Conservation (phyloP, 2,329 filamentous ascomycete genomes). For the Talaromyces islandicus region DNA sequence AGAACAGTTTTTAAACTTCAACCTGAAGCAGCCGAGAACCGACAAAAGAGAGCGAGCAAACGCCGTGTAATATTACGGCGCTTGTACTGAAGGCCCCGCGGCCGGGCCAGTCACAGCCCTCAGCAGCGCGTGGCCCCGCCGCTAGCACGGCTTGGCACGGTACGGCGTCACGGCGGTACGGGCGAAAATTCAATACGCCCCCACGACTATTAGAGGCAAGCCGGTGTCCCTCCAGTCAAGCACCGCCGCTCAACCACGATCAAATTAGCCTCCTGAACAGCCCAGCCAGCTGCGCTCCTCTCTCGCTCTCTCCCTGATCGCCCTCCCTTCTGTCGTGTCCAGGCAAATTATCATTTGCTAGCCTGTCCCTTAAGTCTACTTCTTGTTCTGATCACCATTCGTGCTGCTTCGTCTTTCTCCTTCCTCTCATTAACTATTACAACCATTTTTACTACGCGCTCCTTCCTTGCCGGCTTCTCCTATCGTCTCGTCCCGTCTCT, state of each 20-base stretch:
- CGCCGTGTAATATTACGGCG: too few species aligned
- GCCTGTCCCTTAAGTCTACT: background rate
- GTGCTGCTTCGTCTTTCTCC: background rate
- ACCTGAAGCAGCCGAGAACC: too few species aligned
- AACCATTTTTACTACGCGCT: background rate
- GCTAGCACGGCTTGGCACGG: too few species aligned
- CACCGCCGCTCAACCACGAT: background rate
- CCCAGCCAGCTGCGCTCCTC: too few species aligned
- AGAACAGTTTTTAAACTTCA: too few species aligned
- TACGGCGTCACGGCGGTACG: background rate
- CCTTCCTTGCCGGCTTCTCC: background rate
- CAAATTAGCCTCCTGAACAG: background rate
- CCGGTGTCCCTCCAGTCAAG: too few species aligned
- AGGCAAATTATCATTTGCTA: background rate
- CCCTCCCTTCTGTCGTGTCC: background rate
- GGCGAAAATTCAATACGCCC: background rate
- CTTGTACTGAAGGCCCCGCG: too few species aligned
- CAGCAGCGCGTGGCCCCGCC: too few species aligned
- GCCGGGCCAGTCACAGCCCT: background rate
- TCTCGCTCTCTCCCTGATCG: background rate
- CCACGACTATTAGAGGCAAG: too few species aligned
- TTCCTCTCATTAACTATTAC: background rate
- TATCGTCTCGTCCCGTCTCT: background rate
- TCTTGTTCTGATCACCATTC: too few species aligned
- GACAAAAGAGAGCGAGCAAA: too few species aligned